phyloP scores from a whole-genome alignment of 495 filamentous ascomycete species.

The Podospora pseudopauciseta region DNA sequence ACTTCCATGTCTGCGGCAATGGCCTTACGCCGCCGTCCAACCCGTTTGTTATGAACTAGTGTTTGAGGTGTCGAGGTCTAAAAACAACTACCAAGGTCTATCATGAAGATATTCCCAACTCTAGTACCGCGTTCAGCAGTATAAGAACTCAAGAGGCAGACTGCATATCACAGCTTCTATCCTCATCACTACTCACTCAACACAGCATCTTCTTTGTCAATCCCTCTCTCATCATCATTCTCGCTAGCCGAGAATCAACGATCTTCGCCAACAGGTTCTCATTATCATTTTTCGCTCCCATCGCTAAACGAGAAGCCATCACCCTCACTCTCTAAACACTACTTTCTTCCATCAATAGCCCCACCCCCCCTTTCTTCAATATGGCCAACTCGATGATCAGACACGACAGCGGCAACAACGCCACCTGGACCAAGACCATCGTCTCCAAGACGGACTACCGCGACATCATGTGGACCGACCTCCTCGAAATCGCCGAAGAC shows the following conservation, averaged over 20 bases:
- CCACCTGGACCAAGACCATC: neutral
- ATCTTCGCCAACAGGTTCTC: neutral
- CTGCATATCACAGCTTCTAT: neutral
- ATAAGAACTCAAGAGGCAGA: neutral
- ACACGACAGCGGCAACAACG: neutral
- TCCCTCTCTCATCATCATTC: neutral
- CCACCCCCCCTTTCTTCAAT: neutral
- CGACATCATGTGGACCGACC: constrained; percentile 2
- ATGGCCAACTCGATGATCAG: neutral
- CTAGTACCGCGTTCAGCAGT: neutral
- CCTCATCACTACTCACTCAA: neutral
- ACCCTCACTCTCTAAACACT: neutral
- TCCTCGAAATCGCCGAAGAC: neutral
- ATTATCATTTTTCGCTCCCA: neutral
- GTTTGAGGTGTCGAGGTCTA: neutral
- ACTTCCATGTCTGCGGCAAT: too few species aligned
- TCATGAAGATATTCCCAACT: neutral
- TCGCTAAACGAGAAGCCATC: neutral
- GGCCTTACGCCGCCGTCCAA: too few species aligned
- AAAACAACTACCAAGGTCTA: neutral
- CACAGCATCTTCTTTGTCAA: neutral
- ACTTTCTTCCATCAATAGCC: too few species aligned
- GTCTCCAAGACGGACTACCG: neutral
- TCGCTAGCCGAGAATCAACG: neutral
- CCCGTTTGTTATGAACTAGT: too few species aligned